Evolutionary conservation across 1,139 yeast genomes (phyloP).

Genomic region (Debaryomyces nepalensis): DNA sequence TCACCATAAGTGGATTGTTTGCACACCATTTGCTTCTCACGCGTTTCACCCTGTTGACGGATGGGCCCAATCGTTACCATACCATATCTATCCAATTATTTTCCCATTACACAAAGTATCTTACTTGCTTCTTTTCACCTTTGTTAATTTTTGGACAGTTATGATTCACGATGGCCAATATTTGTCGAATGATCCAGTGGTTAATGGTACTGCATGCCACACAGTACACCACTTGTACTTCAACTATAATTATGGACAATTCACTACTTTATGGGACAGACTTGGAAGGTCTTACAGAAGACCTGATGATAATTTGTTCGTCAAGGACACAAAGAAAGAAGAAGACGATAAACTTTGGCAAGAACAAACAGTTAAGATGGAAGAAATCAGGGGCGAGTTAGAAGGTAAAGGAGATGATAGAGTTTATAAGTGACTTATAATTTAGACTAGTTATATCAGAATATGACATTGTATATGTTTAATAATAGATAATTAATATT

Average conservation of each 20-base stretch:
- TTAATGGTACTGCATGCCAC: constrained; percentile 98
- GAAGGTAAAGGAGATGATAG: constrained; percentile 74
- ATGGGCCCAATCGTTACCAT: constrained; percentile 87
- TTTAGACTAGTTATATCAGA: not conserved
- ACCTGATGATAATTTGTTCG: constrained; percentile 87
- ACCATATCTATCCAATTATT: constrained; percentile 85
- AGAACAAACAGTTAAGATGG: constrained; percentile 76
- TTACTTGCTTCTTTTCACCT: constrained; percentile 78
- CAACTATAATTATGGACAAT: constrained; percentile 97
- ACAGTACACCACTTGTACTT: constrained; percentile 95
- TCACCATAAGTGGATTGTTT: constrained; percentile 99
- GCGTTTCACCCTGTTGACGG: constrained; percentile 99
- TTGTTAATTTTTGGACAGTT: constrained; percentile 97
- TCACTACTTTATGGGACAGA: constrained; percentile 97
- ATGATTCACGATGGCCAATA: constrained; percentile 98
- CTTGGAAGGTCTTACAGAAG: constrained; percentile 90
- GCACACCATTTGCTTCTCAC: constrained; percentile 97
- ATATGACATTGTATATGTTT: constrained; percentile 8
- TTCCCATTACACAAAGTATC: constrained; percentile 91
- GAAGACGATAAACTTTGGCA: constrained; percentile 66
- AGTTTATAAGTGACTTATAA: constrained; percentile 30
- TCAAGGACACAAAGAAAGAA: constrained; percentile 56
- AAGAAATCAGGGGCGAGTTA: constrained; percentile 73
- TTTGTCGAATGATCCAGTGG: constrained; percentile 87
- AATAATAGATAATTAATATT: constrained; percentile 6